phyloP scores from a whole-genome alignment of 768 basidiomycete species.

The Pleurotus pulmonarius region DNA sequence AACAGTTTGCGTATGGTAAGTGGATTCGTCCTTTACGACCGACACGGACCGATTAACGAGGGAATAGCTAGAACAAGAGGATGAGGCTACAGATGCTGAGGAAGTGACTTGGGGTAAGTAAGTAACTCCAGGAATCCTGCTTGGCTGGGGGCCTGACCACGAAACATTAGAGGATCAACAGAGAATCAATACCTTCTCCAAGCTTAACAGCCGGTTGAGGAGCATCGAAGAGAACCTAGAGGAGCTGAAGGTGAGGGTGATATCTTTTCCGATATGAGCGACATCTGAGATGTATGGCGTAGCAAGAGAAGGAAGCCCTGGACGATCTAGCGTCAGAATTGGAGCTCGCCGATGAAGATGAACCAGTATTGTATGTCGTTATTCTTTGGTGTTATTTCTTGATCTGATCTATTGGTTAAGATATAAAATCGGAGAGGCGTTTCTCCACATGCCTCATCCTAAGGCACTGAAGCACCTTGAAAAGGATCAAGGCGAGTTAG shows the following conservation, averaged over 20 bases:
- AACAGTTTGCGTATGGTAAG: slow-evolving; percentile 57
- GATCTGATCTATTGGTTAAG: slow-evolving; percentile 31
- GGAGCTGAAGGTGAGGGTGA: slow-evolving; percentile 58
- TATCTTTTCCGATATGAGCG: neutral
- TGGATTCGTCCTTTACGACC: slow-evolving; percentile 3
- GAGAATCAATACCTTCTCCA: slow-evolving; percentile 88
- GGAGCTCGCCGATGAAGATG: slow-evolving; percentile 85
- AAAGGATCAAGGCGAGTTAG: slow-evolving; percentile 60
- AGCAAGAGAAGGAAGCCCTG: slow-evolving; percentile 95
- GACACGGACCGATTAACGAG: slow-evolving; percentile 1
- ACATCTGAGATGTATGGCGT: neutral
- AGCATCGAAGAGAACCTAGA: slow-evolving; percentile 70
- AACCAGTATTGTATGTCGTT: slow-evolving; percentile 63
- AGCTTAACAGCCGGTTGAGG: slow-evolving; percentile 77
- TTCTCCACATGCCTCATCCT: slow-evolving; percentile 70
- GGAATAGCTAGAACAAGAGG: slow-evolving; percentile 65
- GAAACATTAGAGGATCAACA: slow-evolving; percentile 70
- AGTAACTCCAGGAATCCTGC: slow-evolving; percentile 7
- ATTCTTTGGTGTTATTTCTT: neutral
- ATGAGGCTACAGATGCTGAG: slow-evolving; percentile 68
- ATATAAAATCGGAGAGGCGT: slow-evolving; percentile 88
- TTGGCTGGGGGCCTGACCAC: slow-evolving; percentile 1
- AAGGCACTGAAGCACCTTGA: slow-evolving; percentile 71
- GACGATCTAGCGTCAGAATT: slow-evolving; percentile 87
- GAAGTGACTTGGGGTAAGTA: slow-evolving; percentile 86